A percentile compares a stretch with the other conserved stretches of the same genome.
These are phyloP conservation scores for Dendrobium chrysotoxum DNA, from an alignment of 106 monocot genomes.

Conservation along the genomic window DNA sequence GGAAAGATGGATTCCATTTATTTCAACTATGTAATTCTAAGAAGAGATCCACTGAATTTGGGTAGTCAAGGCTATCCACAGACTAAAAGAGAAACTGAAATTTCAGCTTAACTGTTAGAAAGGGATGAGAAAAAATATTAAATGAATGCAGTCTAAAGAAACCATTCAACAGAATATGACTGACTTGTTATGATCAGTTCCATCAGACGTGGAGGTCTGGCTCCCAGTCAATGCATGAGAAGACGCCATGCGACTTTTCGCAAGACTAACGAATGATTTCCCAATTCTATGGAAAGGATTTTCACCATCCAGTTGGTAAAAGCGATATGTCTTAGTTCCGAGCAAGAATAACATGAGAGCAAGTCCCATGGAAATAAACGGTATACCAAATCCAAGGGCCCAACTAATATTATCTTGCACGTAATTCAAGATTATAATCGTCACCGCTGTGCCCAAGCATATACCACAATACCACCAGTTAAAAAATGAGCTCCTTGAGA, in stretches of 20 bases:
- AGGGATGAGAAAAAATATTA: too few relatives aligned
- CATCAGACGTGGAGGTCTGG: background rate
- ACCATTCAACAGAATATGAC: background rate
- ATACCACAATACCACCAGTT: conserved; percentile 76
- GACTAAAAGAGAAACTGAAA: too few relatives aligned
- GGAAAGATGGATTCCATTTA: too few relatives aligned
- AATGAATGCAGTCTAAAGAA: background rate
- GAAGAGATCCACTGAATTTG: too few relatives aligned
- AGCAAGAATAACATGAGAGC: conserved; percentile 54
- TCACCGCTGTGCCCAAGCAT: conserved; percentile 15
- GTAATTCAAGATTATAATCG: conserved; percentile 33
- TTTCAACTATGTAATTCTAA: too few relatives aligned
- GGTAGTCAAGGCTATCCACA: too few relatives aligned
- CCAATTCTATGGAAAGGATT: conserved; percentile 35
- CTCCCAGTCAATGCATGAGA: background rate
- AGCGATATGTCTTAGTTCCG: conserved; percentile 56
- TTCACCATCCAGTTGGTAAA: conserved; percentile 19
- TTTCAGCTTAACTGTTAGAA: too few relatives aligned
- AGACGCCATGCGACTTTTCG: background rate
- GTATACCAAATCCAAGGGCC: conserved; percentile 77
- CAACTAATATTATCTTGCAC: conserved; percentile 74
- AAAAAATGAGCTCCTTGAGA: conserved; percentile 63
- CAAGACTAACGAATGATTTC: conserved; percentile 14
- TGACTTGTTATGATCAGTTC: background rate
- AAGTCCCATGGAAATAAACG: conserved; percentile 37